Conservation (phyloP, 345 rosid genomes). For the Syzygium aqueum region DNA sequence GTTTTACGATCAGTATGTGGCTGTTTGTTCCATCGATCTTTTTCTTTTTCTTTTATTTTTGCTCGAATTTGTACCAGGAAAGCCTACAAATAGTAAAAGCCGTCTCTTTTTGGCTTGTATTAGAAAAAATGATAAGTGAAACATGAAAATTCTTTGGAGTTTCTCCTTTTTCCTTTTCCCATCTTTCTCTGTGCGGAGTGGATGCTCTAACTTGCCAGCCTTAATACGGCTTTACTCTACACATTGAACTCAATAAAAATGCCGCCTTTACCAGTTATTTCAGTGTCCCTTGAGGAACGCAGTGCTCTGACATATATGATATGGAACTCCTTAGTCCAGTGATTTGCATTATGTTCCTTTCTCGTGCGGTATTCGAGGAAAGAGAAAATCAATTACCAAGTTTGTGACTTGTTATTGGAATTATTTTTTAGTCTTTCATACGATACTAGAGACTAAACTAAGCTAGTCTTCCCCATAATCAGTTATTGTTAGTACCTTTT, state of each 20-base stretch:
- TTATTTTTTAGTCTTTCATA: not conserved
- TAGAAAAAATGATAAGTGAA: not conserved
- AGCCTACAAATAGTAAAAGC: not conserved
- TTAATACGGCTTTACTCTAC: not conserved
- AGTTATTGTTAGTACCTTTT: not conserved
- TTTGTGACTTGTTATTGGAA: not conserved
- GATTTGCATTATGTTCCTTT: not conserved
- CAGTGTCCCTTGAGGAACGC: not conserved
- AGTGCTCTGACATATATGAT: not conserved
- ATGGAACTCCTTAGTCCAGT: not conserved
- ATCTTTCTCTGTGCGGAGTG: not conserved
- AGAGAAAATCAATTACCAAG: not conserved
- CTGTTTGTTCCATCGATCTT: not conserved
- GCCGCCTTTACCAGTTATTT: not conserved
- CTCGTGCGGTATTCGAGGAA: not conserved
- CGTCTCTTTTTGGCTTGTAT: not conserved
- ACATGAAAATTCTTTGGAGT: not conserved
- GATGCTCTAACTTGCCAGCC: not conserved
- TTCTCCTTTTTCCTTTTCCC: not conserved
- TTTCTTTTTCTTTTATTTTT: not conserved
- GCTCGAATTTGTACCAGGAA: not conserved
- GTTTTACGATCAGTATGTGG: not conserved
- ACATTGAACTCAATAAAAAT: not conserved
- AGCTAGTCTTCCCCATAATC: not conserved
- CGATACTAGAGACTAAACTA: not conserved